A percentile compares a stretch with the other conserved stretches of the same genome.
phyloP scores from a whole-genome alignment of 106 monocot species.

The Dioscorea alata region DNA sequence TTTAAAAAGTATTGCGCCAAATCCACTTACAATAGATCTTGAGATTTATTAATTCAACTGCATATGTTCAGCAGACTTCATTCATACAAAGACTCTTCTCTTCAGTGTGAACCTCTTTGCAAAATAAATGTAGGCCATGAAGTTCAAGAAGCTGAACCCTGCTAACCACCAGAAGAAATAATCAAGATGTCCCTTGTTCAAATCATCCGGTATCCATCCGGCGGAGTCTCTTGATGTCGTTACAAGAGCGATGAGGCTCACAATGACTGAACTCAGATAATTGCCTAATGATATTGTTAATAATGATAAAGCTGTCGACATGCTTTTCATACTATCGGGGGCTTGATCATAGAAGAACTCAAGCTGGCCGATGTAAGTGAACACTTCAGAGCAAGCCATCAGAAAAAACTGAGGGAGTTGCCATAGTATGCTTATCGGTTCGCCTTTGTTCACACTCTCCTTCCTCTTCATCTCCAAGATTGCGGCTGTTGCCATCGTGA shows the following conservation, averaged over 20 bases:
- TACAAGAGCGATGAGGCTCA: constrained; percentile 13
- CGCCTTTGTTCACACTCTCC: neutral
- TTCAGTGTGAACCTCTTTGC: constrained; percentile 13
- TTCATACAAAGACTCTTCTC: neutral
- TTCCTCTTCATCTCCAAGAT: constrained; percentile 32
- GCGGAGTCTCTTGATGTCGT: constrained; percentile 9
- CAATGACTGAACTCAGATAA: constrained; percentile 41
- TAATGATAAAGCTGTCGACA: constrained; percentile 32
- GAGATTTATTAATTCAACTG: too few species aligned
- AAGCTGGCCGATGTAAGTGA: constrained; percentile 34
- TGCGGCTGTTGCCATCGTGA: constrained; percentile 26
- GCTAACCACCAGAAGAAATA: constrained; percentile 34
- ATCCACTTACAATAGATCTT: too few species aligned
- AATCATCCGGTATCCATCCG: constrained; percentile 50
- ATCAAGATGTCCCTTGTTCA: constrained; percentile 49
- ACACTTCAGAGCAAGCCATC: constrained; percentile 28
- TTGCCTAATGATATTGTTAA: constrained; percentile 29
- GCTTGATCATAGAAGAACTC: constrained; percentile 63
- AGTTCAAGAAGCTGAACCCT: constrained; percentile 14
- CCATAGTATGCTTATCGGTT: constrained; percentile 15
- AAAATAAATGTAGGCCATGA: constrained; percentile 13
- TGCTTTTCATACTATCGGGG: constrained; percentile 45
- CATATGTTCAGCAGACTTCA: too few species aligned
- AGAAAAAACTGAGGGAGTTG: constrained; percentile 53
- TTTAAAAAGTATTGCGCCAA: too few species aligned